Conservation (phyloP, 2,329 filamentous ascomycete genomes). For the Clarireedia monteithiana region DNA sequence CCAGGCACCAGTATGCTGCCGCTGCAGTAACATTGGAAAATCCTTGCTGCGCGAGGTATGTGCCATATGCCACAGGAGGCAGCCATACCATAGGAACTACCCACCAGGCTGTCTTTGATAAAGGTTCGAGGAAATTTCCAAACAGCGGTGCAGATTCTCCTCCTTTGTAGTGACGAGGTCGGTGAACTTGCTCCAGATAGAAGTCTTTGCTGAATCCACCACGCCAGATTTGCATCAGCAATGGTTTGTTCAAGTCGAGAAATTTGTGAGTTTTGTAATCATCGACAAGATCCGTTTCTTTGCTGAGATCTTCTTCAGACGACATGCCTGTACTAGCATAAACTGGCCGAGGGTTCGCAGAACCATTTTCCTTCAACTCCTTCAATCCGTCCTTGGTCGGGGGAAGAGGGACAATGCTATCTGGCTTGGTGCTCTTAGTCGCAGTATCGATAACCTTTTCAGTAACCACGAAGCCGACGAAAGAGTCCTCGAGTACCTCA, state of each 20-base stretch:
- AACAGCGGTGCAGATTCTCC: constrained; percentile 89
- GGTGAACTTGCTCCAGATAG: constrained; percentile 92
- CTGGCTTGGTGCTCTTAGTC: constrained; percentile 30
- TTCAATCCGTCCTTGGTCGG: constrained; percentile 39
- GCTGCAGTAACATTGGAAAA: constrained; percentile 42
- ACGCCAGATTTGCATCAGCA: constrained; percentile 81
- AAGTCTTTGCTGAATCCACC: constrained; percentile 92
- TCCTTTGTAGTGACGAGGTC: constrained; percentile 91
- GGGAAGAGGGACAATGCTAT: constrained; percentile 44
- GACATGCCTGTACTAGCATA: constrained; percentile 75
- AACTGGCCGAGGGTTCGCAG: constrained; percentile 33
- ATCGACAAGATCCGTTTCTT: constrained; percentile 66
- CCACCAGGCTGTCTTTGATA: constrained; percentile 94
- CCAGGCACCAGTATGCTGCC: constrained; percentile 58
- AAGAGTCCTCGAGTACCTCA: constrained; percentile 81
- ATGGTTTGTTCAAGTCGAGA: constrained; percentile 75
- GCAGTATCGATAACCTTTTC: constrained; percentile 35
- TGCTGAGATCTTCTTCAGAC: constrained; percentile 74
- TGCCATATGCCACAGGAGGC: constrained; percentile 69
- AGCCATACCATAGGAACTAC: constrained; percentile 78
- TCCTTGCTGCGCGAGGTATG: constrained; percentile 55
- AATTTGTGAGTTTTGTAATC: constrained; percentile 94
- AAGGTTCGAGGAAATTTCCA: constrained; percentile 96
- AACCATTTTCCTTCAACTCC: constrained; percentile 35
- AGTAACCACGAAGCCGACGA: constrained; percentile 71